Conservation (phyloP, 495 filamentous ascomycete species). For the Penicillium ucsense region DNA sequence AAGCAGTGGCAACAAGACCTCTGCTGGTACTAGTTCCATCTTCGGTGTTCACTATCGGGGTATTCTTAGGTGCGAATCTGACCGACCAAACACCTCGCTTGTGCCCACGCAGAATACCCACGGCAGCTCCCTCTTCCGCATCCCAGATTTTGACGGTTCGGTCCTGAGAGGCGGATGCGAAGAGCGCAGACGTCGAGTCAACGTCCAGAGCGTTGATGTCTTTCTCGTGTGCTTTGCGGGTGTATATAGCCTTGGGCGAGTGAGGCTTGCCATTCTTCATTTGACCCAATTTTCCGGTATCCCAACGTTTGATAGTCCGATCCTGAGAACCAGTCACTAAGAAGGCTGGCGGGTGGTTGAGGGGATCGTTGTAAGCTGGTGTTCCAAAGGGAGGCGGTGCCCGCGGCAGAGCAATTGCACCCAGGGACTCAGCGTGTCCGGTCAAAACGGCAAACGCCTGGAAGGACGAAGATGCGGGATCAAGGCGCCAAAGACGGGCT, state of each 20-base stretch:
- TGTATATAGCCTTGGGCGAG: conserved; percentile 54
- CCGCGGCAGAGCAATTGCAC: conserved; percentile 78
- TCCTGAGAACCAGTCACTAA: conserved; percentile 89
- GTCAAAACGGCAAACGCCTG: conserved; percentile 70
- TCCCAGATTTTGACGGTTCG: conserved; percentile 96
- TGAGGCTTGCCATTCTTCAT: conserved; percentile 30
- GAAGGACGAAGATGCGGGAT: conserved; percentile 65
- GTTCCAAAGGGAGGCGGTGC: conserved; percentile 53
- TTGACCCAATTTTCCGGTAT: conserved; percentile 44
- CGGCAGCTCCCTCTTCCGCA: conserved; percentile 71
- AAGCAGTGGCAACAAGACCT: conserved; percentile 76
- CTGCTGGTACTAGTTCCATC: conserved; percentile 50
- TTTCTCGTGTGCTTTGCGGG: conserved; percentile 92
- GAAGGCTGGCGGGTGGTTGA: conserved; percentile 72
- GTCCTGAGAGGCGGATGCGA: conserved; percentile 94
- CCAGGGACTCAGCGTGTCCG: conserved; percentile 89
- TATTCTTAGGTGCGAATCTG: conserved; percentile 70
- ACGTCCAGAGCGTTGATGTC: conserved; percentile 94
- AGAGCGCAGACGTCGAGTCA: conserved; percentile 56
- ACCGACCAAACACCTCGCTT: conserved; percentile 92
- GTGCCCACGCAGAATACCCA: conserved; percentile 86
- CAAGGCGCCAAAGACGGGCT: conserved; percentile 82
- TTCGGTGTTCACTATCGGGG: conserved; percentile 60
- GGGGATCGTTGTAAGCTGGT: conserved; percentile 52
- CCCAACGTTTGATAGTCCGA: conserved; percentile 86